A percentile compares a stretch with the other conserved stretches of the same genome.
Evolutionary conservation across 2,329 filamentous ascomycete species (phyloP).

Genomic region (Clarireedia sp.): DNA sequence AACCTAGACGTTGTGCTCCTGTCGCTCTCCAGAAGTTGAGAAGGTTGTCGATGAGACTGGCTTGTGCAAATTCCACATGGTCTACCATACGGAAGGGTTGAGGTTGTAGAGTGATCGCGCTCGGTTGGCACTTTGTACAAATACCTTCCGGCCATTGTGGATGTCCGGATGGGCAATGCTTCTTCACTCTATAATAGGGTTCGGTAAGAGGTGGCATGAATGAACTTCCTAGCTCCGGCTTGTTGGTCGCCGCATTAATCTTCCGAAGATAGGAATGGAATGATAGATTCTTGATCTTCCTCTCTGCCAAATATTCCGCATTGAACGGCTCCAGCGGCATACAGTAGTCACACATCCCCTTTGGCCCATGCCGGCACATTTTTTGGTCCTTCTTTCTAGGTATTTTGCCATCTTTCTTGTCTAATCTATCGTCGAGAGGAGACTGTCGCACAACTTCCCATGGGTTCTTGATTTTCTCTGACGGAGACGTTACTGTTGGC

Average conservation of each 20-base stretch:
- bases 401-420: constrained; percentile 87
- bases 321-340: constrained; percentile 95
- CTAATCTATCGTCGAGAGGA: constrained; percentile 74
- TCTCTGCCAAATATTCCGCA: constrained; percentile 78
- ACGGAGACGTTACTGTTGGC: constrained; percentile 43
- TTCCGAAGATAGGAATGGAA: constrained; percentile 94
- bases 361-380: constrained; percentile 93
- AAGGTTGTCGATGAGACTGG: constrained; percentile 77
- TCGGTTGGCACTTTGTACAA: constrained; percentile 96
- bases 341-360: constrained; percentile 99
- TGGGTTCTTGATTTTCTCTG: constrained; percentile 67
- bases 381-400: constrained; percentile 62
- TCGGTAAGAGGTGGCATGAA: constrained; percentile 94
- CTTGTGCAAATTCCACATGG: constrained; percentile 89
- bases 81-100: constrained; percentile 96
- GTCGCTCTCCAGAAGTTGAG: constrained; percentile 87
- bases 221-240: constrained; percentile 84
- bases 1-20: constrained; percentile 77
- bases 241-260: constrained; percentile 93
- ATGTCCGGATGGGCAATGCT: constrained; percentile 86
- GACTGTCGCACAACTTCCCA: constrained; percentile 93
- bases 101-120: constrained; percentile 88
- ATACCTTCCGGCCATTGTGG: constrained; percentile 92
- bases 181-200: constrained; percentile 83
- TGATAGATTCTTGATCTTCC: constrained; percentile 97